phyloP scores from a whole-genome alignment of 805 yeast species.

The Schwanniomyces yamadae region DNA sequence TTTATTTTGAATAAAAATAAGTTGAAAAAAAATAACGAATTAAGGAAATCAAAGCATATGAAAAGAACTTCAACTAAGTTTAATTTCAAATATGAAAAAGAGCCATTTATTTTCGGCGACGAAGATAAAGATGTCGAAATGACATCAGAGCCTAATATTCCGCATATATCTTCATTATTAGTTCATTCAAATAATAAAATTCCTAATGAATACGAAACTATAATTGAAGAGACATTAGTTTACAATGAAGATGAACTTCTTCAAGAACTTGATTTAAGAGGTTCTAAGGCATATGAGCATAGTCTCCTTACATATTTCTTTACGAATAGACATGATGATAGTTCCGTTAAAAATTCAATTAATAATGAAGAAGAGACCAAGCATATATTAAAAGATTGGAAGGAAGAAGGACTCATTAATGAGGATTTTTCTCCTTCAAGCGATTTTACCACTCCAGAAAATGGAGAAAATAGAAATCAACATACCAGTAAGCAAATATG shows the following conservation, averaged over 20 bases:
- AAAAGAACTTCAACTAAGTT: not conserved
- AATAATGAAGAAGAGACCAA: slow-evolving; percentile 8
- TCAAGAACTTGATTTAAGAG: slow-evolving; percentile 12
- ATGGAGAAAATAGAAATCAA: slow-evolving; percentile 1
- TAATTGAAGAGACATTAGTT: slow-evolving; percentile 4
- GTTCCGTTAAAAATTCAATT: slow-evolving; percentile 8
- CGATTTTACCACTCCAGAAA: not conserved
- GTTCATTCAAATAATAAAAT: not conserved
- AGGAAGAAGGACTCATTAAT: no score
- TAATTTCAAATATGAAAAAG: not conserved
- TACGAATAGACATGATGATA: slow-evolving; percentile 9
- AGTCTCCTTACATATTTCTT: slow-evolving; percentile 15
- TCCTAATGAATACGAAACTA: not conserved
- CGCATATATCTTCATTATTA: slow-evolving; percentile 6
- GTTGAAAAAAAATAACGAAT: slow-evolving; percentile 4
- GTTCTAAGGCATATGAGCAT: slow-evolving; percentile 18
- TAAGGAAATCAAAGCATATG: slow-evolving; percentile 7
- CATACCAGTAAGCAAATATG: slow-evolving; percentile 4
- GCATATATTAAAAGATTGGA: slow-evolving; percentile 4
- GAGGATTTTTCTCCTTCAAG: no score
- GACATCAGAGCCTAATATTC: not conserved
- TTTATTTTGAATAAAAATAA: slow-evolving; percentile 5
- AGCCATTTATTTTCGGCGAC: slow-evolving; percentile 1
- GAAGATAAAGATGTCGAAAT: not conserved
- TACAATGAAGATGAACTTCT: slow-evolving; percentile 9